Conservation (phyloP, 495 filamentous ascomycete genomes). For the Antarctomyces pellizariae region DNA sequence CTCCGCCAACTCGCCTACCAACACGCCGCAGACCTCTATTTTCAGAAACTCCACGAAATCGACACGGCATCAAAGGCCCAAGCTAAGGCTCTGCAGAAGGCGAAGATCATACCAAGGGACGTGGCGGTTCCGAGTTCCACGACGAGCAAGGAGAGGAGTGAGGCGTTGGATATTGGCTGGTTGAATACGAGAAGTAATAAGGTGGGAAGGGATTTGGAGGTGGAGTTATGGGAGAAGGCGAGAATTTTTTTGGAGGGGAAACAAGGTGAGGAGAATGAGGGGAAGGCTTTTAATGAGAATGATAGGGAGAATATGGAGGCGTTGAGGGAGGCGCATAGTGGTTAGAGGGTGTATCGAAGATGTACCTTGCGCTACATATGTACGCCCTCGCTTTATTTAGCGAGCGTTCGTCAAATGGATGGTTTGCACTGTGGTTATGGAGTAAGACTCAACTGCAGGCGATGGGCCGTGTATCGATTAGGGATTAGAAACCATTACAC, state of each 20-base stretch:
- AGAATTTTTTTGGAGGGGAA: constrained; percentile 9
- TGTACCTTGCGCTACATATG: no score
- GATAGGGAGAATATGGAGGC: no score
- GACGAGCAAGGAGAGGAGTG: constrained; percentile 2
- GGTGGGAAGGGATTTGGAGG: constrained; percentile 55
- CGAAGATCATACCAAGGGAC: constrained; percentile 33
- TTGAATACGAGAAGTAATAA: constrained; percentile 62
- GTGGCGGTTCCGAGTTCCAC: constrained; percentile 2
- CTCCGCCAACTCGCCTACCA: constrained; percentile 35
- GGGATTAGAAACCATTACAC: no score
- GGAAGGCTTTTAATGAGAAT: no score
- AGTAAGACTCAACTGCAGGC: no score
- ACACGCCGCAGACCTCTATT: constrained; percentile 35
- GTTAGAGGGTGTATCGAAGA: no score
- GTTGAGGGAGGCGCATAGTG: no score
- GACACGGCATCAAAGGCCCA: constrained; percentile 53
- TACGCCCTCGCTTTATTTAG: no score
- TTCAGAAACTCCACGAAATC: constrained; percentile 42
- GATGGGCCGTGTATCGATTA: no score
- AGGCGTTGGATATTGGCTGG: constrained; percentile 42
- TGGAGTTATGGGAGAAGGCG: constrained; percentile 49
- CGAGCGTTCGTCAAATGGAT: no score
- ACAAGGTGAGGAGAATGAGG: no score
- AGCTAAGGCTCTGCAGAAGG: constrained; percentile 58
- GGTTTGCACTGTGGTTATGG: no score